A percentile compares a stretch with the other conserved stretches of the same genome.
phyloP scores from a whole-genome alignment of 75 land plant species.

The Cryptomeria japonica region DNA sequence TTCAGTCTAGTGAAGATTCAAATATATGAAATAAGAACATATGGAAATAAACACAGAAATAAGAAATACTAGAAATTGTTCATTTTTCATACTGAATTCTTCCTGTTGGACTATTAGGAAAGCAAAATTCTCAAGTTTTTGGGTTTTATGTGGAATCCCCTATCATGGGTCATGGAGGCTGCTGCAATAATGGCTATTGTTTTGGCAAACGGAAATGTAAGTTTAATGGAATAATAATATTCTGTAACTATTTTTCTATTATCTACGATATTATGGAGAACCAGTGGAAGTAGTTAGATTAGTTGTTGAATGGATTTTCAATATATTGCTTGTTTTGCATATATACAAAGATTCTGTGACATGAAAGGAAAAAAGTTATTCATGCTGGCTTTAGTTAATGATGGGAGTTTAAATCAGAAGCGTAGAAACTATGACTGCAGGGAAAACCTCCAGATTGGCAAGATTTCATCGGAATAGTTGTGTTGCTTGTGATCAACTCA shows the following conservation, averaged over 20 bases:
- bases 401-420: not conserved
- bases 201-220: slow-evolving; percentile 26
- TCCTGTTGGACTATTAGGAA: slow-evolving; percentile 9
- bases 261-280: too few species aligned
- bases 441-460: slow-evolving; percentile 58
- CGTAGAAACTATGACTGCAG: slow-evolving; percentile 19
- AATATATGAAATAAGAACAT: too few species aligned
- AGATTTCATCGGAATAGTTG: slow-evolving; percentile 58
- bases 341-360: too few species aligned
- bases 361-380: too few species aligned
- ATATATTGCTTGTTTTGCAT: not conserved
- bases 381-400: not conserved
- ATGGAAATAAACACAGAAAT: too few species aligned
- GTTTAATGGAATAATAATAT: not conserved
- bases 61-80: not conserved
- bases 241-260: too few species aligned
- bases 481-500: slow-evolving; percentile 63
- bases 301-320: not conserved
- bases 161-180: slow-evolving; percentile 21
- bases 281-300: too few species aligned
- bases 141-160: slow-evolving; percentile 24
- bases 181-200: slow-evolving; percentile 31
- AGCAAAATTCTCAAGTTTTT: slow-evolving; percentile 25
- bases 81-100: not conserved
- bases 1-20: too few species aligned